Evolutionary conservation across 257 asterid species (phyloP).

Genomic region (Solanum pinnatisectum): DNA sequence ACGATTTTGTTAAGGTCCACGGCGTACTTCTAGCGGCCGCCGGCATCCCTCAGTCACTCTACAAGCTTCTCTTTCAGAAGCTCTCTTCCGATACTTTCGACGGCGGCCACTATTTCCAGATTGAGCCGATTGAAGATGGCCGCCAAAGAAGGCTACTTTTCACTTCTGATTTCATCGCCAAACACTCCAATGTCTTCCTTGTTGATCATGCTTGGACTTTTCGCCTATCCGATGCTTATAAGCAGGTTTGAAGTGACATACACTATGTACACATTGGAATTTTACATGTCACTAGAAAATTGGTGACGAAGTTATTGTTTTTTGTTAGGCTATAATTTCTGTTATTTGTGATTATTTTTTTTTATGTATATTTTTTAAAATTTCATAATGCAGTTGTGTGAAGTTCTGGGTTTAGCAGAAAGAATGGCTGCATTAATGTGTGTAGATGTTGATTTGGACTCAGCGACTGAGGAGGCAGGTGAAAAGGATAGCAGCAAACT

Average conservation of each 20-base stretch:
- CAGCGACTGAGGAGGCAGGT: conserved; percentile 30
- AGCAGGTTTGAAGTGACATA: neutral
- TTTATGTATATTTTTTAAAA: neutral
- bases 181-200: conserved; percentile 66
- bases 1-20: conserved; percentile 69
- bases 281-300: neutral
- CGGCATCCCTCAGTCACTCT: conserved; percentile 65
- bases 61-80: conserved; percentile 68
- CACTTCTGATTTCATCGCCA: conserved; percentile 31
- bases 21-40: conserved; percentile 72
- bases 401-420: conserved; percentile 81
- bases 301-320: neutral
- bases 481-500: conserved; percentile 10
- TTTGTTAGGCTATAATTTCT: neutral
- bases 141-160: conserved; percentile 71
- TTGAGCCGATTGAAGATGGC: conserved; percentile 77
- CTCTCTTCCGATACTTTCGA: conserved; percentile 69
- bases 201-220: conserved; percentile 98
- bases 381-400: conserved; percentile 55
- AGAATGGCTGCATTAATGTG: conserved; percentile 95
- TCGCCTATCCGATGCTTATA: conserved; percentile 83
- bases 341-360: neutral
- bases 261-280: neutral
- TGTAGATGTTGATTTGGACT: conserved; percentile 56
- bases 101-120: conserved; percentile 80